Conservation (phyloP, 345 rosid species). For the Aquilaria sinensis region DNA sequence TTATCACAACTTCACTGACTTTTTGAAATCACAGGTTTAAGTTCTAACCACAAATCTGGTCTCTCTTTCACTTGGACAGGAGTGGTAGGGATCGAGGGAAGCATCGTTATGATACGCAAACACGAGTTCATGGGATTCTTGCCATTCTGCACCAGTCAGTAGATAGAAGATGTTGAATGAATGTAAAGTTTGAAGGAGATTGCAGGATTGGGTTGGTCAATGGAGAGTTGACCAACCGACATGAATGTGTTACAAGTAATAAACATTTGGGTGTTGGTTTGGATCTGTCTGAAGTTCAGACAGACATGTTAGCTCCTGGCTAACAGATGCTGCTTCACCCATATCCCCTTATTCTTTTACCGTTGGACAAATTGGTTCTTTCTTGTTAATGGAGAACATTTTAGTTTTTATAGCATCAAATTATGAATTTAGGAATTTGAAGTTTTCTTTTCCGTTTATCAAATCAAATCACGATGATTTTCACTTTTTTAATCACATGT, state of each 20-base stretch:
- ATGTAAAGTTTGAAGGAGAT: not conserved
- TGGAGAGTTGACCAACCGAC: slow-evolving; percentile 44
- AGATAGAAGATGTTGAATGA: not conserved
- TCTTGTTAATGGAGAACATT: not conserved
- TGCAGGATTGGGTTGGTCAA: slow-evolving; percentile 30
- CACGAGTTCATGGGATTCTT: slow-evolving; percentile 90
- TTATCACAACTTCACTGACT: not conserved
- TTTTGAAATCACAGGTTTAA: not conserved
- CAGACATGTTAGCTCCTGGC: slow-evolving; percentile 21
- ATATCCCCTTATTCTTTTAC: not conserved
- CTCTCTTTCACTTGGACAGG: slow-evolving; percentile 32
- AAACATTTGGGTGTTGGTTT: not conserved
- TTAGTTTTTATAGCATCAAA: no score
- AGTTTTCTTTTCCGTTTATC: no score
- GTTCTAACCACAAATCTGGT: not conserved
- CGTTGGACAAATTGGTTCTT: not conserved
- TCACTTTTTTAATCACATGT: no score
- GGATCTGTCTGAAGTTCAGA: not conserved
- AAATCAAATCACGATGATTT: no score
- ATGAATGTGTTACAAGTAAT: not conserved
- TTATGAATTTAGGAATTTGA: no score
- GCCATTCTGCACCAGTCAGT: slow-evolving; percentile 60
- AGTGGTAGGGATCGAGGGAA: slow-evolving; percentile 51
- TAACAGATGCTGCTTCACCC: slow-evolving; percentile 6
- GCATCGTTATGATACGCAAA: slow-evolving; percentile 55